Evolutionary conservation across 192 early-diverging fungal genomes (phyloP), one percentile per base, ranked within the genome.

Genomic region (Radiomyces spectabilis): DNA sequence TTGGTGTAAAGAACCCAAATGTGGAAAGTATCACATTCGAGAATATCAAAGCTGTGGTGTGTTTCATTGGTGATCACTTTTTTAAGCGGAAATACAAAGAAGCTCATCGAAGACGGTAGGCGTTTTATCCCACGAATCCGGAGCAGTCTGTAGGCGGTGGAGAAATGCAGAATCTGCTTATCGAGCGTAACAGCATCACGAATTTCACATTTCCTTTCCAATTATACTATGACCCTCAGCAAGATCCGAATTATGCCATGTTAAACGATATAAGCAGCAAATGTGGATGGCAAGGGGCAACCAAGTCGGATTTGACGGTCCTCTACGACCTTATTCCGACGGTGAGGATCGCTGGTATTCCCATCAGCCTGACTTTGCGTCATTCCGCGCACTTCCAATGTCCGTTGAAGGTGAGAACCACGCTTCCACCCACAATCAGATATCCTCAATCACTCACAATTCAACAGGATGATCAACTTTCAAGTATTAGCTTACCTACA

Each of bases 151-250:
- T 81, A 25, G 79, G 79, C 15, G 73, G 73, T 21, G 79, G 79
- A 10, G 35, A 44, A 6, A 21, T 75, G 25, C 44, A 57, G 30
- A 42, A 77, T 22, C 65, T 76, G 5, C 40, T 54, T 13, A 73
- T 81, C 47, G 57, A 55, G 1, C 34, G 46, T 1, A 37, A 78
- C 30, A 53, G 57, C n/a, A 74, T 51, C 31, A 71, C 52, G 16
- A 61, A 56, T 31, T 49, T 81, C 18, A 57, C 47, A 1, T 81
- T 77, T 44, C 75, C 75, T 22, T 77, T 81, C 51, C n/a, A 30
- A 8, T 68, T 75, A 19, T 25, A 41, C 9, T 81, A 81, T 37
- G 37, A 69, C 40, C 34, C 68, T 16, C 10, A 30, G 4, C 31
- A 62, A n/a, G 74, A 76, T 27, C 26, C 43, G 0, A 59, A 61